A percentile compares a stretch with the other conserved stretches of the same genome.
phyloP scores from a whole-genome alignment of 495 filamentous ascomycete species.

The Aspergillus nidulans region DNA sequence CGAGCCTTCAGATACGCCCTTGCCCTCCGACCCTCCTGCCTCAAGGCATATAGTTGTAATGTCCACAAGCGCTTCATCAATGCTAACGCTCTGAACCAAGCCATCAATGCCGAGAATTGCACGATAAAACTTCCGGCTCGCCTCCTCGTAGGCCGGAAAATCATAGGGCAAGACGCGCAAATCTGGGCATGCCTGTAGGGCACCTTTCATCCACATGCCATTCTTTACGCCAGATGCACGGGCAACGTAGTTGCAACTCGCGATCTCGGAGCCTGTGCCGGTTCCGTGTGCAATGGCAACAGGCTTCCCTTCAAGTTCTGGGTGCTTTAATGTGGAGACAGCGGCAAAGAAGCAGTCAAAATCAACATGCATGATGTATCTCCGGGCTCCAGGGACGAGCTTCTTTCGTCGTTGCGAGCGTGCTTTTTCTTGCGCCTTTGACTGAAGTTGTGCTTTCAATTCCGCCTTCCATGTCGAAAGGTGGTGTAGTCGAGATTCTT shows the following conservation, averaged over 20 bases:
- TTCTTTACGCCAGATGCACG: slow-evolving; percentile 84
- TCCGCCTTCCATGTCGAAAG: slow-evolving; percentile 94
- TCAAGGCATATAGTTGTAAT: slow-evolving; percentile 62
- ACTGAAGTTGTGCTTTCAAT: slow-evolving; percentile 80
- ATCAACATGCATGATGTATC: slow-evolving; percentile 92
- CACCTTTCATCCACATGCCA: slow-evolving; percentile 98
- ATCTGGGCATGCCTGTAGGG: slow-evolving; percentile 75
- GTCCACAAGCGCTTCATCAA: slow-evolving; percentile 90
- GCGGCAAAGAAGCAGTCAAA: slow-evolving; percentile 98
- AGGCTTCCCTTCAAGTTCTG: slow-evolving; percentile 74
- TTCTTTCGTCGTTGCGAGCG: slow-evolving; percentile 50
- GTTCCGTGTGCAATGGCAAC: slow-evolving; percentile 84
- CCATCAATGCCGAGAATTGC: slow-evolving; percentile 76
- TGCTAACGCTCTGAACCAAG: slow-evolving; percentile 88
- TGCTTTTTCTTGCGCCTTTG: slow-evolving; percentile 64
- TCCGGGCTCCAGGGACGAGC: slow-evolving; percentile 53
- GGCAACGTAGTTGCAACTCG: slow-evolving; percentile 93
- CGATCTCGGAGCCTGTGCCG: slow-evolving; percentile 87
- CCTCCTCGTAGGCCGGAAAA: slow-evolving; percentile 89
- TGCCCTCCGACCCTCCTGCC: slow-evolving; percentile 63
- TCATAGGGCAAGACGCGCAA: slow-evolving; percentile 88
- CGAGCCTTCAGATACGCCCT: slow-evolving; percentile 63
- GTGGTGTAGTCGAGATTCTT: slow-evolving; percentile 89
- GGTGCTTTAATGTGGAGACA: slow-evolving; percentile 74
- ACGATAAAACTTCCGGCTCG: slow-evolving; percentile 81